Evolutionary conservation across 2,329 filamentous ascomycete species (phyloP).

Genomic region (Aplosporella prunicola): DNA sequence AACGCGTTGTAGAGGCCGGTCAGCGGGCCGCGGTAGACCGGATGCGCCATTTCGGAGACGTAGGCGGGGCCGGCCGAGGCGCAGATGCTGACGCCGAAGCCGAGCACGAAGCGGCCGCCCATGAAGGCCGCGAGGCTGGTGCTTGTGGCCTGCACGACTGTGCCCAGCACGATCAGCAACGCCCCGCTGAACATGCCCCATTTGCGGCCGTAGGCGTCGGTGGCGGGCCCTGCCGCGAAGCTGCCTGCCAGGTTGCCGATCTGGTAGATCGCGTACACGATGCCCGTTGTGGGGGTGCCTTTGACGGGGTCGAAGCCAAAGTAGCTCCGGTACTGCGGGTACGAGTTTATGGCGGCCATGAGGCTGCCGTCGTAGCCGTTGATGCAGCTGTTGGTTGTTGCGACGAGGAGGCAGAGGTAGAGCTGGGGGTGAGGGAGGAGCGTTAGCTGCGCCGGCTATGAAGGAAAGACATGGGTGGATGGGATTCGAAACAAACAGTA

Average conservation of each 20-base stretch:
- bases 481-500: neutral
- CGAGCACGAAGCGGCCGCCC: slow-evolving; percentile 52
- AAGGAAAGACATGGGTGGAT: neutral
- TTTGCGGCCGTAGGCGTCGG: slow-evolving; percentile 34
- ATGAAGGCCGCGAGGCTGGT: slow-evolving; percentile 44
- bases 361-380: slow-evolving; percentile 43
- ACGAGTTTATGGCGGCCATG: slow-evolving; percentile 41
- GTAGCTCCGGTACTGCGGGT: slow-evolving; percentile 35
- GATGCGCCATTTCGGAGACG: slow-evolving; percentile 54
- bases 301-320: slow-evolving; percentile 31
- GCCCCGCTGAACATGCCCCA: slow-evolving; percentile 49
- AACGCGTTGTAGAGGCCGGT: slow-evolving; percentile 50
- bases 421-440: slow-evolving; percentile 22
- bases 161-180: slow-evolving; percentile 42
- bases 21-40: slow-evolving; percentile 51
- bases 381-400: slow-evolving; percentile 37
- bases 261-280: slow-evolving; percentile 42
- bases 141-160: slow-evolving; percentile 42
- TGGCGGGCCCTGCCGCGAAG: slow-evolving; percentile 35
- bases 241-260: slow-evolving; percentile 38
- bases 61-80: slow-evolving; percentile 54
- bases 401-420: slow-evolving; percentile 33
- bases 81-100: slow-evolving; percentile 53
- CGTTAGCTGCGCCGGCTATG: too few species aligned
- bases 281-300: slow-evolving; percentile 33